phyloP scores from a whole-genome alignment of 2,329 filamentous ascomycete species.

The Ramularia collo-cygni region DNA sequence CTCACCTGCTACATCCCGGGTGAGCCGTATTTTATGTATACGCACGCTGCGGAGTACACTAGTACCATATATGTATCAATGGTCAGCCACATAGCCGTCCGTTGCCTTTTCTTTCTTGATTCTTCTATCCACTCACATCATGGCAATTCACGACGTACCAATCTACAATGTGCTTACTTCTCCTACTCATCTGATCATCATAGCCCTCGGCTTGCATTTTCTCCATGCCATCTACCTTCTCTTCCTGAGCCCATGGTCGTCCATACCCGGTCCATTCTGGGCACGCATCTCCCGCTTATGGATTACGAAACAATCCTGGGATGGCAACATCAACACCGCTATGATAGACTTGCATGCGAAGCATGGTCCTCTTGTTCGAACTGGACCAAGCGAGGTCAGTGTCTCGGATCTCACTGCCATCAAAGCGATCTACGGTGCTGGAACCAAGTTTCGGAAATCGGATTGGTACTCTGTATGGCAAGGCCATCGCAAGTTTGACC shows the following conservation, averaged over 20 bases:
- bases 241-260: slow-evolving; percentile 15
- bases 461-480: slow-evolving; percentile 38
- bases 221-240: slow-evolving; percentile 14
- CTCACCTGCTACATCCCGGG: no score
- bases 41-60: no score
- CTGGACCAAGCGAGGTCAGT: slow-evolving; percentile 27
- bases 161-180: no score
- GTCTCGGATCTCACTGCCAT: slow-evolving; percentile 25
- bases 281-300: slow-evolving; percentile 14
- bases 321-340: slow-evolving; percentile 26
- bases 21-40: no score
- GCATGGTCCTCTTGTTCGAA: slow-evolving; percentile 27
- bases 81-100: no score
- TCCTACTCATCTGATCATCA: no score
- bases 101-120: no score
- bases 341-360: slow-evolving; percentile 27
- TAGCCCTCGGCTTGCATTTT: no score
- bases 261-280: slow-evolving; percentile 15
- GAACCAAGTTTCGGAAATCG: slow-evolving; percentile 37
- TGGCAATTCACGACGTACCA: no score
- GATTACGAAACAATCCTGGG: slow-evolving; percentile 23
- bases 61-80: no score
- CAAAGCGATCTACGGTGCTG: slow-evolving; percentile 31
- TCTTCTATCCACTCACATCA: no score
- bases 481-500: slow-evolving; percentile 33